A percentile compares a stretch with the other conserved stretches of the same genome.
phyloP scores from a whole-genome alignment of 106 monocot species.

The Alisma plantagoaquatica region DNA sequence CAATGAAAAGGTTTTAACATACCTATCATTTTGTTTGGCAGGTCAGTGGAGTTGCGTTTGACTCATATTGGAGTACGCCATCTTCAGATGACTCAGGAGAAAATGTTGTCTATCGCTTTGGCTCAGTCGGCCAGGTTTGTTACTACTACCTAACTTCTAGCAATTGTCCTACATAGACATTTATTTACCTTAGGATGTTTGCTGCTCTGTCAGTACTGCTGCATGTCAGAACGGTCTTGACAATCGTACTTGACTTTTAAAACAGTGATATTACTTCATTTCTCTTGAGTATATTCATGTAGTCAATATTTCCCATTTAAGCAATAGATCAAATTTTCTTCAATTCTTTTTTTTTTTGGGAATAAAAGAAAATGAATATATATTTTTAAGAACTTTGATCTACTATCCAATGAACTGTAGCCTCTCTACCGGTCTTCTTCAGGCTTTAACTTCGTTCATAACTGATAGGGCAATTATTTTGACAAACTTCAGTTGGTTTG shows the following conservation, averaged over 20 bases:
- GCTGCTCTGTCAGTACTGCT: no score
- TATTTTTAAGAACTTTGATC: neutral
- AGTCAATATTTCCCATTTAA: no score
- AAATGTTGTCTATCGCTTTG: constrained; percentile 78
- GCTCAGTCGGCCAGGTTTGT: constrained; percentile 89
- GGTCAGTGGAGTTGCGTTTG: constrained; percentile 98
- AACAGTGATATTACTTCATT: no score
- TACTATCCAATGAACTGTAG: no score
- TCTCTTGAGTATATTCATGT: no score
- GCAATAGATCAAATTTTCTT: no score
- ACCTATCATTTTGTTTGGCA: constrained; percentile 23
- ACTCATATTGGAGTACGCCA: constrained; percentile 80
- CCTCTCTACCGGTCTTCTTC: no score
- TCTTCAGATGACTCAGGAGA: constrained; percentile 69
- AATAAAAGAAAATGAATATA: neutral
- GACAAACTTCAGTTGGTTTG: neutral
- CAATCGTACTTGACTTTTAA: neutral
- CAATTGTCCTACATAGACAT: neutral
- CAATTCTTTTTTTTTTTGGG: neutral
- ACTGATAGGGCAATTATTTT: no score
- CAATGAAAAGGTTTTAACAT: no score
- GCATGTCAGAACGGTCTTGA: neutral
- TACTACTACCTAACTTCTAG: neutral
- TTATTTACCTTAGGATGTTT: neutral
- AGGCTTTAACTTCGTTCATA: no score